A percentile compares a stretch with the other conserved stretches of the same genome.
Conservation (phyloP, 345 rosid species). For the Cochlearia excelsa region DNA sequence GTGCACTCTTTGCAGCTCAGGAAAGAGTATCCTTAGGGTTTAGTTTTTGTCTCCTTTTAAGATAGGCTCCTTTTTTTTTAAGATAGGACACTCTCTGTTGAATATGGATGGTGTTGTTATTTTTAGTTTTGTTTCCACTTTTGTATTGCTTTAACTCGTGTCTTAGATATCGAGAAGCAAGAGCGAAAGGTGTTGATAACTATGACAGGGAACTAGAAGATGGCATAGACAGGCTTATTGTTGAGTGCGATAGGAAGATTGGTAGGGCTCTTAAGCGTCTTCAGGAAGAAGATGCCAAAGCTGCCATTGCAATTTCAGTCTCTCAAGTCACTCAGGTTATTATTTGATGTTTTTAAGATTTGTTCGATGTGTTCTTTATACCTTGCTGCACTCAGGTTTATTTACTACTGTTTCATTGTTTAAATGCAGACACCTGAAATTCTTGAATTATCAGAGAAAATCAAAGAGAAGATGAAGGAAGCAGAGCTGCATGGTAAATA, state of each 20-base stretch:
- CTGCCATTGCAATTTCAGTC: conserved; percentile 92
- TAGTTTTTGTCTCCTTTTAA: neutral
- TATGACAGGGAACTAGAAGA: conserved; percentile 92
- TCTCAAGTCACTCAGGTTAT: conserved; percentile 88
- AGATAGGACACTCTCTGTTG: too few relatives aligned
- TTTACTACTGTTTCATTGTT: neutral
- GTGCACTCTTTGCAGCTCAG: conserved; percentile 88
- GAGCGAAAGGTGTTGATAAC: conserved; percentile 65
- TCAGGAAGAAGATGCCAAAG: conserved; percentile 97
- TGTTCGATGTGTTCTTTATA: neutral
- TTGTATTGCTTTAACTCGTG: conserved; percentile 31
- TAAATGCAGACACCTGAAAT: conserved; percentile 61
- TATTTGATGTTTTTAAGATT: neutral
- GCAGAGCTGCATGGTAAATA: conserved; percentile 69
- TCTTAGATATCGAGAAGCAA: conserved; percentile 78
- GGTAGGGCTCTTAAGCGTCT: conserved; percentile 90
- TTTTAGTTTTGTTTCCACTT: neutral
- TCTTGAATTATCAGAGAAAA: conserved; percentile 73
- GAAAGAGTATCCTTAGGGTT: conserved; percentile 68
- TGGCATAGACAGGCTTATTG: conserved; percentile 81
- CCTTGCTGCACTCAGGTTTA: neutral
- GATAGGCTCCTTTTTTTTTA: too few relatives aligned
- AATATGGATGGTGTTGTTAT: too few relatives aligned
- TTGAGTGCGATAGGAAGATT: conserved; percentile 93
- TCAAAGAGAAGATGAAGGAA: conserved; percentile 83